These are phyloP conservation scores for Xylaria sp. DNA, from an alignment of 2,329 filamentous ascomycete species.

Conservation along the genomic window DNA sequence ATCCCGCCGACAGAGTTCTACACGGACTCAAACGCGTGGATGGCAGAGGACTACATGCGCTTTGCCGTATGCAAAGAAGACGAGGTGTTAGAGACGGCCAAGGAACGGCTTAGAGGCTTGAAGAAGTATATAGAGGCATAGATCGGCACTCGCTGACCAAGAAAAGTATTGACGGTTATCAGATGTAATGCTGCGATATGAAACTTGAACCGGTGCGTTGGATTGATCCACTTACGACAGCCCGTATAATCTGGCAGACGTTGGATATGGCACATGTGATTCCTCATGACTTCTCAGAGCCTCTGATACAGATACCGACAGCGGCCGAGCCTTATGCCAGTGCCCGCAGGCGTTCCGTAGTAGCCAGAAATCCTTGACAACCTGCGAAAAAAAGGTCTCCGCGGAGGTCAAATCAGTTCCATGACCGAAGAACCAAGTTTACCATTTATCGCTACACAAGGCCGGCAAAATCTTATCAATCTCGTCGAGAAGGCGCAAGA, in stretches of 20 bases:
- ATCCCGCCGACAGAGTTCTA: slow-evolving; percentile 98
- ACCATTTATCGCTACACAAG: too few species aligned
- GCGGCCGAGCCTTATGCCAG: background rate
- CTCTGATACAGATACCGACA: background rate
- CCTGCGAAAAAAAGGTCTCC: background rate
- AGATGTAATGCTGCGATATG: background rate
- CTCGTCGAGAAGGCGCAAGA: too few species aligned
- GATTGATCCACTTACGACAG: background rate
- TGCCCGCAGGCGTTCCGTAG: background rate
- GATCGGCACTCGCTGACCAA: background rate
- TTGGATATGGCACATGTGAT: background rate
- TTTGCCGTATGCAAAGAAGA: slow-evolving; percentile 98
- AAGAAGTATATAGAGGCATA: slow-evolving; percentile 66
- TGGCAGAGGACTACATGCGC: slow-evolving; percentile 90
- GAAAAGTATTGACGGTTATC: background rate
- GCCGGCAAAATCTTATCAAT: too few species aligned
- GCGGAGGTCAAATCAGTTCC: background rate
- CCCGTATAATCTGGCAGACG: background rate
- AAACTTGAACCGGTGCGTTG: too few species aligned
- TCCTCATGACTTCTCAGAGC: background rate
- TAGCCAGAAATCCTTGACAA: background rate
- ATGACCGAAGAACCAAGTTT: too few species aligned
- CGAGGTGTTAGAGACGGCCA: slow-evolving; percentile 76
- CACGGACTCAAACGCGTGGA: slow-evolving; percentile 77
- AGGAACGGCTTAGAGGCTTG: slow-evolving; percentile 72